Evolutionary conservation across 75 land plant species (phyloP).

Genomic region (Cupressus sempervirens): DNA sequence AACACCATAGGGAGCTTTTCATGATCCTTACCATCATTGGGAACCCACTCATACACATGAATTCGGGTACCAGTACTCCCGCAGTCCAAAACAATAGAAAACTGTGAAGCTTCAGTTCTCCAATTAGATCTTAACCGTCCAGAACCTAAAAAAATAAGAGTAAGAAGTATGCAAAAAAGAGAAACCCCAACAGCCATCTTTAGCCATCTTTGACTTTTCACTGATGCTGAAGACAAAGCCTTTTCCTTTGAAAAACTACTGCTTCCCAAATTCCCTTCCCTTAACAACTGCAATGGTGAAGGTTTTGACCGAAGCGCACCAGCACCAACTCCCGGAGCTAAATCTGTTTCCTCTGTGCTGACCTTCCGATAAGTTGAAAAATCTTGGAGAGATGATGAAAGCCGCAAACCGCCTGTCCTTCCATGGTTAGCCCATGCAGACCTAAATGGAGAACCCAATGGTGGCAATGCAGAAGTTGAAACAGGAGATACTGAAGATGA

Average conservation of each 20-base stretch:
- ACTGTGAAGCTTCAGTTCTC: constrained; percentile 47
- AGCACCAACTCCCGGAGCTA: constrained; percentile 13
- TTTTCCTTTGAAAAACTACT: constrained; percentile 60
- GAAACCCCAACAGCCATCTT: constrained; percentile 19
- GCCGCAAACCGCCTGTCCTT: constrained; percentile 20
- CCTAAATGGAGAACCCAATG: constrained; percentile 10
- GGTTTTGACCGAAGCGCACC: constrained; percentile 18
- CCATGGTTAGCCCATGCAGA: constrained; percentile 13
- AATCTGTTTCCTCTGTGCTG: constrained; percentile 30
- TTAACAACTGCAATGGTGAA: constrained; percentile 4
- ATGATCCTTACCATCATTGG: constrained; percentile 24
- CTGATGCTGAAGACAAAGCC: constrained; percentile 13
- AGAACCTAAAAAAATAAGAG: constrained; percentile 27
- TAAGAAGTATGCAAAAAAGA: constrained; percentile 25
- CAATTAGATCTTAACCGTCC: constrained; percentile 29
- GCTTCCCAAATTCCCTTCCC: constrained; percentile 22
- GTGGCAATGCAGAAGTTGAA: not conserved
- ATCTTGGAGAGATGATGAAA: constrained; percentile 62
- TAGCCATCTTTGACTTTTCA: constrained; percentile 27
- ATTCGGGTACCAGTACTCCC: constrained; percentile 96
- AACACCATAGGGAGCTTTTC: constrained; percentile 55
- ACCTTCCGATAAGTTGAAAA: constrained; percentile 39
- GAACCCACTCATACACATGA: constrained; percentile 75
- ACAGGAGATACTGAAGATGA: not conserved
- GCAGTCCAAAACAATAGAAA: constrained; percentile 86